phyloP scores from a whole-genome alignment of 2,329 filamentous ascomycete genomes.

The Exophiala calicioides region DNA sequence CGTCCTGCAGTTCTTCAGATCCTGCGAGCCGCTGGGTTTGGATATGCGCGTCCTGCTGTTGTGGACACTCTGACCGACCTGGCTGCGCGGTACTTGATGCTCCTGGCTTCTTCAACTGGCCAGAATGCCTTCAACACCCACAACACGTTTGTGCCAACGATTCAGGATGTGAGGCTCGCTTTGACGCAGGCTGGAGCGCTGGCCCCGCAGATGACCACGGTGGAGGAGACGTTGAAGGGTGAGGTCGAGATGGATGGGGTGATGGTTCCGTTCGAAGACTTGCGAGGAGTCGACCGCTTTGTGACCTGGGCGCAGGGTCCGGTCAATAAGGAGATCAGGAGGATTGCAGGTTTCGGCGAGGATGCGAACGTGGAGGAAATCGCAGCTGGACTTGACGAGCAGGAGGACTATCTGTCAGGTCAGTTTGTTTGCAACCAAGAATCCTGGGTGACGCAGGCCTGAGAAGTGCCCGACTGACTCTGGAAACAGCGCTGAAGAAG shows the following conservation, averaged over 20 bases:
- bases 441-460: conserved; percentile 4
- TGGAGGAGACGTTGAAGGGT: conserved; percentile 68
- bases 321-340: conserved; percentile 74
- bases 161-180: conserved; percentile 82
- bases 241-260: conserved; percentile 40
- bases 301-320: conserved; percentile 75
- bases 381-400: conserved; percentile 52
- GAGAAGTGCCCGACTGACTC: conserved; percentile 13
- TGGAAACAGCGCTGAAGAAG: conserved; percentile 71
- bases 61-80: conserved; percentile 88
- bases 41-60: conserved; percentile 75
- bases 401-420: conserved; percentile 71
- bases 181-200: conserved; percentile 79
- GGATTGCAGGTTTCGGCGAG: conserved; percentile 70
- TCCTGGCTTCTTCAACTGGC: conserved; percentile 72
- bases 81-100: conserved; percentile 74
- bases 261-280: conserved; percentile 60
- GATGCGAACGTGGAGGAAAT: conserved; percentile 51
- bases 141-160: conserved; percentile 61
- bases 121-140: conserved; percentile 71
- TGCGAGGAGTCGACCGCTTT: conserved; percentile 75
- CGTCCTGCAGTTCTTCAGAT: conserved; percentile 88
- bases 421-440: conserved; percentile 34
- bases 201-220: conserved; percentile 64
- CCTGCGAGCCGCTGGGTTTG: conserved; percentile 86